Conservation (phyloP, 1,284 basidiomycete genomes). For the Tylopilus orsonianus region DNA sequence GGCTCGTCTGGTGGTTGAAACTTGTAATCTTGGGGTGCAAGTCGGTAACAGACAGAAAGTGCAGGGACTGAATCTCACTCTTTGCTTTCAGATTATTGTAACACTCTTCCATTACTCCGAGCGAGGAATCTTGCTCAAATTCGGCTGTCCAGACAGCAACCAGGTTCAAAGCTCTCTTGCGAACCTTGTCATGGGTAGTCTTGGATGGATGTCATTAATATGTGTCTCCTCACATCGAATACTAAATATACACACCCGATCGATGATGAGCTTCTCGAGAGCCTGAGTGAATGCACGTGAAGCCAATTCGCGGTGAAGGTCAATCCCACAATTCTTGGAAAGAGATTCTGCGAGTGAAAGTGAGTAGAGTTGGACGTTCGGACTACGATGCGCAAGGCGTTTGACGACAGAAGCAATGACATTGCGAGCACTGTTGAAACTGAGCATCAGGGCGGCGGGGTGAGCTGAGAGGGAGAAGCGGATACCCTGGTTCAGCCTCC, state of each 20-base stretch:
- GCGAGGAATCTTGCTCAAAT: conserved; percentile 76
- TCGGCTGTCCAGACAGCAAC: conserved; percentile 87
- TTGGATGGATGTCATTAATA: conserved; percentile 33
- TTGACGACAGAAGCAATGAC: conserved; percentile 87
- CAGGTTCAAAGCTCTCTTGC: conserved; percentile 69
- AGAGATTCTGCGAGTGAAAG: conserved; percentile 86
- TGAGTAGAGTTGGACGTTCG: conserved; percentile 95
- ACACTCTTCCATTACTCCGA: conserved; percentile 91
- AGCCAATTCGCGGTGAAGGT: conserved; percentile 85
- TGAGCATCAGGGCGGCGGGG: conserved; percentile 16
- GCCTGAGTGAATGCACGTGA: conserved; percentile 89
- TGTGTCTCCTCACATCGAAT: not conserved
- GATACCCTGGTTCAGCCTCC: conserved; percentile 81
- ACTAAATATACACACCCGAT: conserved; percentile 58
- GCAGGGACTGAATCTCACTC: conserved; percentile 45
- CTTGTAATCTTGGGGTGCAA: conserved; percentile 55
- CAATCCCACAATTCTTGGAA: conserved; percentile 87
- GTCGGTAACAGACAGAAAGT: conserved; percentile 6
- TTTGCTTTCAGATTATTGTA: conserved; percentile 82
- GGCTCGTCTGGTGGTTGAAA: conserved; percentile 68
- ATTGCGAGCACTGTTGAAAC: conserved; percentile 69
- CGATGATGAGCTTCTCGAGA: conserved; percentile 82
- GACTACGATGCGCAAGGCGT: conserved; percentile 89
- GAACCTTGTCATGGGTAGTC: conserved; percentile 90
- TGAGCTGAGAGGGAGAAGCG: conserved; percentile 12